Evolutionary conservation across 2,329 filamentous ascomycete species (phyloP).

Genomic region (Lasiodiplodia citricola): DNA sequence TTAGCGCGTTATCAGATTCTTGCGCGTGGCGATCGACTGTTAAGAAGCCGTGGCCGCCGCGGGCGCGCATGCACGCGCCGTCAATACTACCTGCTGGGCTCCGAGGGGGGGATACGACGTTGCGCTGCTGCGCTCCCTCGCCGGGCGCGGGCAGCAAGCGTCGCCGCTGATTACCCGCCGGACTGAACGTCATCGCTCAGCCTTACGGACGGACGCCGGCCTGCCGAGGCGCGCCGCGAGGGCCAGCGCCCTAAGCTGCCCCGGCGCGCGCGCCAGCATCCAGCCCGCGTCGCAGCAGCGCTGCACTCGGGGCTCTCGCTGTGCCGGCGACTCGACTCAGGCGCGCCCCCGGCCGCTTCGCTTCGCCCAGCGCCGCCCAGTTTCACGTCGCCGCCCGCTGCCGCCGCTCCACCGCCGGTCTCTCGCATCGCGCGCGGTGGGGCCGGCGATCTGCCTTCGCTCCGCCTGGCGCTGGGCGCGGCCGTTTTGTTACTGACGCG

Average conservation of each 20-base stretch:
- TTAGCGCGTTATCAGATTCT: conserved; percentile 24
- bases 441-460: conserved; percentile 23
- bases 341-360: conserved; percentile 18
- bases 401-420: conserved; percentile 21
- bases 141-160: neutral
- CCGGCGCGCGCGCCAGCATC: neutral
- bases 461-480: conserved; percentile 20
- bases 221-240: conserved; percentile 10
- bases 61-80: conserved; percentile 23
- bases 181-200: conserved; percentile 13
- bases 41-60: conserved; percentile 18
- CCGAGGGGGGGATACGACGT: conserved; percentile 22
- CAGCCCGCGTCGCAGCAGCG: neutral
- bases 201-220: conserved; percentile 19
- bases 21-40: conserved; percentile 23
- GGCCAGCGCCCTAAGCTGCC: neutral
- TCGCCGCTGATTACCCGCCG: neutral
- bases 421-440: conserved; percentile 23
- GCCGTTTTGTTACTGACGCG: conserved; percentile 24
- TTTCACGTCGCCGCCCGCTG: conserved; percentile 22
- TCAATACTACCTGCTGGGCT: conserved; percentile 24
- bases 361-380: conserved; percentile 21
- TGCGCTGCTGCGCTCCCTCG: conserved; percentile 16
- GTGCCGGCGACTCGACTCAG: neutral
- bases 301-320: neutral